A percentile compares a stretch with the other conserved stretches of the same genome.
phyloP scores from a whole-genome alignment of 2,329 filamentous ascomycete genomes.

The Hypocreales sp. region DNA sequence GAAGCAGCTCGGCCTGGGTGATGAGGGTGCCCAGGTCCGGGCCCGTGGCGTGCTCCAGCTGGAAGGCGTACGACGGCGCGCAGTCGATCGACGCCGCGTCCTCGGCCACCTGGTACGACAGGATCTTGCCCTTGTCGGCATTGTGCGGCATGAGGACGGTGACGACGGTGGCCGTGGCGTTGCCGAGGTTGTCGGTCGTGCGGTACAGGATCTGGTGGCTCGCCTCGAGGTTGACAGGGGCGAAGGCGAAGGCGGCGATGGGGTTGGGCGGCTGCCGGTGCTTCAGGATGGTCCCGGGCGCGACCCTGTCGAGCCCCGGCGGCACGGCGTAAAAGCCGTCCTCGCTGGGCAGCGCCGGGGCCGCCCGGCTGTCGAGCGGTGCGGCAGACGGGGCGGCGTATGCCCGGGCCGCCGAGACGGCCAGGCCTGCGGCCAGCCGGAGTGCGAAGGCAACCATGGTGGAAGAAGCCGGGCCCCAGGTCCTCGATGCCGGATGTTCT shows the following conservation, averaged over 20 bases:
- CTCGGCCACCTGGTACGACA: conserved; percentile 27
- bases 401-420: neutral
- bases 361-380: neutral
- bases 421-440: neutral
- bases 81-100: conserved; percentile 22
- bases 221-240: conserved; percentile 6
- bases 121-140: conserved; percentile 11
- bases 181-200: conserved; percentile 18
- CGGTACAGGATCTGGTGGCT: conserved; percentile 21
- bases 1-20: conserved; percentile 8
- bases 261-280: conserved; percentile 7
- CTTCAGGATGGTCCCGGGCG: conserved; percentile 8
- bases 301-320: conserved; percentile 3
- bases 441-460: conserved; percentile 2
- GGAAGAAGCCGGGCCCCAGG: neutral
- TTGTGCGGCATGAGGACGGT: conserved; percentile 21
- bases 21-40: conserved; percentile 17
- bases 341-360: conserved; percentile 4
- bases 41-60: conserved; percentile 4
- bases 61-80: conserved; percentile 11
- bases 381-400: neutral
- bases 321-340: conserved; percentile 12
- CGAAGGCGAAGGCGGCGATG: conserved; percentile 7
- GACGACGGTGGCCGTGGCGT: conserved; percentile 20
- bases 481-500: too few species aligned